phyloP scores from a whole-genome alignment of 1,139 yeast species.

The Saccharomyces pastorianus region DNA sequence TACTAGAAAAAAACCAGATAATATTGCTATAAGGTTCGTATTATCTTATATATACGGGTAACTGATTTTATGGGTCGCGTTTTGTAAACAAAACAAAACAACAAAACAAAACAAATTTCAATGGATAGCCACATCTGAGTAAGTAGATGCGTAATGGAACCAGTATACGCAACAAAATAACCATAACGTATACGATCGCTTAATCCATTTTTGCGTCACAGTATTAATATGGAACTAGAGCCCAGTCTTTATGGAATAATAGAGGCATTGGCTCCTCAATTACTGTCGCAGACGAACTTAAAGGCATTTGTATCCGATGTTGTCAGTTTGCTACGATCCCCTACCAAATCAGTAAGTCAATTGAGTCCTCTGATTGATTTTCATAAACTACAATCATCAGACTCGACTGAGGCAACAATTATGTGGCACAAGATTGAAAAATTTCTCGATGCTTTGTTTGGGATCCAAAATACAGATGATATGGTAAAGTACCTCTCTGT shows the following conservation, averaged over 20 bases:
- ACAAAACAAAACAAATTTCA: not conserved
- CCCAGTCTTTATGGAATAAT: slow-evolving; percentile 11
- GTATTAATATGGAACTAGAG: slow-evolving; percentile 12
- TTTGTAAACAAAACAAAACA: slow-evolving; percentile 3
- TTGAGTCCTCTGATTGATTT: slow-evolving; percentile 10
- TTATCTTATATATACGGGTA: not conserved
- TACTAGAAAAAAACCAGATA: no score
- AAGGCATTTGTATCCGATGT: slow-evolving; percentile 11
- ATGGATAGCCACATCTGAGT: not conserved
- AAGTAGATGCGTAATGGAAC: not conserved
- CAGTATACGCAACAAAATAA: not conserved
- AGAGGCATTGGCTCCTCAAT: slow-evolving; percentile 13
- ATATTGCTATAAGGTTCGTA: no score
- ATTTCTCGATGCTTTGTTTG: slow-evolving; percentile 13
- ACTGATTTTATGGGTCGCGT: not conserved
- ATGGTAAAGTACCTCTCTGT: slow-evolving; percentile 15
- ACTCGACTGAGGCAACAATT: slow-evolving; percentile 8
- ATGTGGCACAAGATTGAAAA: slow-evolving; percentile 19
- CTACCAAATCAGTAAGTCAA: slow-evolving; percentile 8
- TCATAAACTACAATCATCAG: slow-evolving; percentile 14
- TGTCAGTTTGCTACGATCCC: slow-evolving; percentile 9
- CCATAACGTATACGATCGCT: not conserved
- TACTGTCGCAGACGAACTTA: slow-evolving; percentile 10
- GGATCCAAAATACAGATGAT: slow-evolving; percentile 13
- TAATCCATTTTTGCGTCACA: not conserved